Conservation (phyloP, 306 rosid species). For the Cyamopsis tetragonoloba region DNA sequence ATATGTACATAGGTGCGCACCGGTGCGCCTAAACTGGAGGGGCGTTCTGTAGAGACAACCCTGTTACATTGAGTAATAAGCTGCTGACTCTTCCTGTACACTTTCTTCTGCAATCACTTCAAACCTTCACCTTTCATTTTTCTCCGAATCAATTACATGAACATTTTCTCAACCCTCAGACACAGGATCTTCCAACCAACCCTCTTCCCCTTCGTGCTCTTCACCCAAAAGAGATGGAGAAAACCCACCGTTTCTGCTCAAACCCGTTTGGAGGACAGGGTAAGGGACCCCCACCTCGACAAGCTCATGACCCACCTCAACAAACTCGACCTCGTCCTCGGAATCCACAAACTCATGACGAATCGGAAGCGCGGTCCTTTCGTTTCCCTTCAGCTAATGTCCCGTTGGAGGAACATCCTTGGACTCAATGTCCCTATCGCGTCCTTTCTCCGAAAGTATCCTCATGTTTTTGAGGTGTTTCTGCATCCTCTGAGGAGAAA, state of each 20-base stretch:
- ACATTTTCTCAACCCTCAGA: constrained; percentile 15
- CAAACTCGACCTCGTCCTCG: constrained; percentile 47
- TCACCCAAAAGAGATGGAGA: constrained; percentile 60
- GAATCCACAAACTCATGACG: constrained; percentile 42
- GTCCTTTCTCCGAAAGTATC: constrained; percentile 52
- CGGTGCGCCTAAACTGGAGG: too few species aligned
- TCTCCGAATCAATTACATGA: constrained; percentile 27
- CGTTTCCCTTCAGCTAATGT: constrained; percentile 60
- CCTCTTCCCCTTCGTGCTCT: constrained; percentile 12
- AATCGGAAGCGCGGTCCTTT: constrained; percentile 57
- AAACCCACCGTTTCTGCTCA: constrained; percentile 57
- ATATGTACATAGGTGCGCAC: too few species aligned
- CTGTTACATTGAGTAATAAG: too few species aligned
- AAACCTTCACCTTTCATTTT: background rate
- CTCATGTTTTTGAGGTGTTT: constrained; percentile 65
- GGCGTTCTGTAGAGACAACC: too few species aligned
- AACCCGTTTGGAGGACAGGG: constrained; percentile 67
- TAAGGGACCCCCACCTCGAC: constrained; percentile 59
- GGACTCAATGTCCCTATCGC: constrained; percentile 48
- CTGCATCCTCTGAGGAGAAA: constrained; percentile 49
- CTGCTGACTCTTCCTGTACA: too few species aligned
- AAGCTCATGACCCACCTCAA: constrained; percentile 37
- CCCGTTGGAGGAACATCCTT: constrained; percentile 58
- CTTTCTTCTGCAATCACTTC: too few species aligned
- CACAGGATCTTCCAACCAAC: constrained; percentile 5